Base-by-base conservation (phyloP, 495 filamentous ascomycete species). In the Neurospora sp. region DNA sequence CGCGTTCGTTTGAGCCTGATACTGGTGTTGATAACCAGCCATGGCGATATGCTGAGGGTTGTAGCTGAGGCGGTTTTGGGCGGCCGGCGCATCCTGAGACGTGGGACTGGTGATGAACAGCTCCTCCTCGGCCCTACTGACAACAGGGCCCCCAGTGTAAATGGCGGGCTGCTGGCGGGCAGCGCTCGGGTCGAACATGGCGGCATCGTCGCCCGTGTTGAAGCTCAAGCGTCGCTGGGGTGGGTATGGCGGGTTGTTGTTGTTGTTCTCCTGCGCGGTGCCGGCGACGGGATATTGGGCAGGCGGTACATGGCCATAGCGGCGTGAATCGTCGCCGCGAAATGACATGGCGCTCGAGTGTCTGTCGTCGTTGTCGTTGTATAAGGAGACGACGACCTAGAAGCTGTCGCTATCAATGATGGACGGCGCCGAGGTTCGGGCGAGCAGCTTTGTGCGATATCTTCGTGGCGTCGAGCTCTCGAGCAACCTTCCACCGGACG, bases 131-230 rank as follows among this genome's bases (percentile, higher is more conserved):
- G 74, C 73, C 68, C 81, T 77, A 41, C 74, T 75, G 31, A 71
- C 69, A 16, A 37, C 53, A 14, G 53, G 53, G 27, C n/a, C 72
- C 20, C 69, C 76, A 8, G 70, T 71, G 44, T 77, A 78, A 39
- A 69, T 61, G 27, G 53, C 53, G 7, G 68, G 70, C 27, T 78
- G 75, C 35, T 71, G 71, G 16, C 74, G 73, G 20, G 74, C 59
- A 40, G 71, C 48, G 68, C 70, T 71, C 69, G 85, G 84, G 76
- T 87, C 83, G 74, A 88, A 84, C 68, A 81, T 83, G 31, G 76
- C 78, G 42, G 86, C 85, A 79, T 97, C 92, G 79, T 96, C 92
- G 74, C 92, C 93, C 76, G 85, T 89, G 78, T 94, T 90, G 82
- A 91, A 95, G 79, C 93, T 95, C 70, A 89, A 86, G 70, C 89